Evolutionary conservation across 2,329 filamentous ascomycete species (phyloP).

Genomic region (Aspergillus alliaceus): DNA sequence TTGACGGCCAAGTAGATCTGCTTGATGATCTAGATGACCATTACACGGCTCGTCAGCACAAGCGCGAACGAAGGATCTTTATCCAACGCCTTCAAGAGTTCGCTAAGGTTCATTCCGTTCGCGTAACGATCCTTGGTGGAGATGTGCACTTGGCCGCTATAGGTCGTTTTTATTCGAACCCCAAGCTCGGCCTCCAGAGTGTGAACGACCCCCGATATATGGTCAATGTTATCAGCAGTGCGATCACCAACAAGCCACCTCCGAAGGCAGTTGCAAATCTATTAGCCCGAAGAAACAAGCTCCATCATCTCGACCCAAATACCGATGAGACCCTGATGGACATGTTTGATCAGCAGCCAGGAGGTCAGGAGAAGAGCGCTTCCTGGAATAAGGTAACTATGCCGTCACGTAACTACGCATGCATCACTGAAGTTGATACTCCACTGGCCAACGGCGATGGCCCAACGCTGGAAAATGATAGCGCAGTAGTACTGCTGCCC

Average conservation of each 20-base stretch:
- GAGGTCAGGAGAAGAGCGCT: constrained; percentile 61
- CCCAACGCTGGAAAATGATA: constrained; percentile 18
- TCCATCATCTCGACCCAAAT: constrained; percentile 62
- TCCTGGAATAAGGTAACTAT: constrained; percentile 82
- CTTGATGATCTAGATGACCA: constrained; percentile 67
- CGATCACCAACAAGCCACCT: constrained; percentile 68
- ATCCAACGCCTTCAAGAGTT: constrained; percentile 64
- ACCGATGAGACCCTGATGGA: constrained; percentile 66
- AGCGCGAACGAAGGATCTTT: constrained; percentile 77
- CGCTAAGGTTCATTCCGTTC: constrained; percentile 55
- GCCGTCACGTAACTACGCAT: constrained; percentile 66
- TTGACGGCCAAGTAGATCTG: constrained; percentile 73
- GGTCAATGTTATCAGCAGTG: constrained; percentile 63
- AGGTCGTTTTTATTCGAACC: constrained; percentile 65
- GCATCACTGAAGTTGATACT: constrained; percentile 55
- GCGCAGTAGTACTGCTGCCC: constrained; percentile 31
- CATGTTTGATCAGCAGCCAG: constrained; percentile 63
- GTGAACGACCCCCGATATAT: constrained; percentile 64
- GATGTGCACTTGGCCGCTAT: constrained; percentile 65
- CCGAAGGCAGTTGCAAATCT: constrained; percentile 65
- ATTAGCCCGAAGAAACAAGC: constrained; percentile 63
- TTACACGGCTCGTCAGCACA: constrained; percentile 90
- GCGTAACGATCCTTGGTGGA: constrained; percentile 63
- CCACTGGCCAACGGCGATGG: constrained; percentile 24
- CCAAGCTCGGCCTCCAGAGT: constrained; percentile 55